Evolutionary conservation across 2,329 filamentous ascomycete genomes (phyloP).

Genomic region (Botrytis paeoniae): DNA sequence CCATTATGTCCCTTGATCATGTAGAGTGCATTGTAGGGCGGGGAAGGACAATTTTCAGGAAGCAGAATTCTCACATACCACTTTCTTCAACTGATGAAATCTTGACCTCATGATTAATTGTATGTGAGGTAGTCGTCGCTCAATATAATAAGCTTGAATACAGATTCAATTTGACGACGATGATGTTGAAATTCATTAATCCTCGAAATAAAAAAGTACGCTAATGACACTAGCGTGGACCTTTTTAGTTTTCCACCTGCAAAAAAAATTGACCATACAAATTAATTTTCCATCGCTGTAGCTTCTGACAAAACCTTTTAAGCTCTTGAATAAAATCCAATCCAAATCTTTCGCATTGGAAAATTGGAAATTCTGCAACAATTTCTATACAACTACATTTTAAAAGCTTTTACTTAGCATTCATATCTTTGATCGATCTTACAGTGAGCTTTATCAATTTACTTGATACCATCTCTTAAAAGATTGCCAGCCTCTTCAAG

Average conservation of each 20-base stretch:
- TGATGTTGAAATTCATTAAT: constrained; percentile 8
- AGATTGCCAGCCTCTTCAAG: not conserved
- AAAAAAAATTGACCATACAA: constrained; percentile 15
- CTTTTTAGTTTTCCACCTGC: constrained; percentile 11
- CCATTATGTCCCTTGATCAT: not conserved
- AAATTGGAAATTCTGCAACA: not conserved
- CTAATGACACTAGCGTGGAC: constrained; percentile 12
- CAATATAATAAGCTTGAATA: not conserved
- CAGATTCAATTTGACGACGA: not conserved
- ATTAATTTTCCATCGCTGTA: not conserved
- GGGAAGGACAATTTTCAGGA: not conserved
- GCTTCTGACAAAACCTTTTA: not conserved
- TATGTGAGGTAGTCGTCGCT: constrained; percentile 8
- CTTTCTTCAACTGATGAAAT: constrained; percentile 17
- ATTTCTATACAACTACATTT: not conserved
- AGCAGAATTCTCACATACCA: constrained; percentile 14
- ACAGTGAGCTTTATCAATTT: not conserved
- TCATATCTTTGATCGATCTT: not conserved
- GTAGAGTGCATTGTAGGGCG: not conserved
- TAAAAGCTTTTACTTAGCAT: not conserved
- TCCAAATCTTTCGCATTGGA: not conserved
- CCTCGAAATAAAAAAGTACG: constrained; percentile 9
- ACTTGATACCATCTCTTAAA: not conserved
- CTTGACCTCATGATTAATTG: constrained; percentile 19
- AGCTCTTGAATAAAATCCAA: not conserved